Conservation (phyloP, 441 rosid species). For the Biscutella laevigata region DNA sequence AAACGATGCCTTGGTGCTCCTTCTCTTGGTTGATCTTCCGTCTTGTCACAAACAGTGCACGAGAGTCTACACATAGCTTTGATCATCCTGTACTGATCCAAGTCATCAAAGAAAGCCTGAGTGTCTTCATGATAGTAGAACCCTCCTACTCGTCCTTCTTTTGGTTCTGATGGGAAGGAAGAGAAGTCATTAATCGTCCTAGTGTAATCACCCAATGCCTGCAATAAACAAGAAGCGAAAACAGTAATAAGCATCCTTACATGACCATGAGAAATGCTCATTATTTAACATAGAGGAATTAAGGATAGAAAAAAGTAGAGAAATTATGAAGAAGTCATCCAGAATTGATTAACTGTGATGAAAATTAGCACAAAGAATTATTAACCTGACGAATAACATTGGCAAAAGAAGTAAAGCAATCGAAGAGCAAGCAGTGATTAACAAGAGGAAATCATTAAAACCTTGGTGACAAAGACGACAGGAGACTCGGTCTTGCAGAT, state of each 20-base stretch:
- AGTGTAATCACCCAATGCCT: constrained; percentile 92
- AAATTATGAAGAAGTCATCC: background rate
- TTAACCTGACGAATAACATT: too few species aligned
- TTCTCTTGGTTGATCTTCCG: constrained; percentile 53
- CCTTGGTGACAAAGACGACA: constrained; percentile 80
- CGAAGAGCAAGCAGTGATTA: background rate
- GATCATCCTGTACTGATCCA: constrained; percentile 84
- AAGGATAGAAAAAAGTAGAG: background rate
- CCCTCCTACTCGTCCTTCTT: constrained; percentile 62
- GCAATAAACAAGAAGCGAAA: constrained; percentile 17
- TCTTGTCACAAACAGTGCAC: constrained; percentile 67
- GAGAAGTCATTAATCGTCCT: constrained; percentile 78
- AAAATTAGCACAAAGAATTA: too few species aligned
- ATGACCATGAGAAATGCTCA: background rate
- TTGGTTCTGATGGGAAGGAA: constrained; percentile 63
- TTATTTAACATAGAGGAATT: background rate
- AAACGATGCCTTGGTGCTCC: constrained; percentile 39
- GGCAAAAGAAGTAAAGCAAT: background rate
- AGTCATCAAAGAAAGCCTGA: constrained; percentile 74
- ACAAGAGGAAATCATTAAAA: constrained; percentile 17
- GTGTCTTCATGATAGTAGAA: constrained; percentile 90
- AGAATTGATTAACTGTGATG: background rate
- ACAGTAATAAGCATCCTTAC: background rate
- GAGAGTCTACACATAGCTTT: constrained; percentile 97
- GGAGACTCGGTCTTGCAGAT: constrained; percentile 73